Conservation (phyloP, 306 rosid species). For the Trichosanthes truncata region DNA sequence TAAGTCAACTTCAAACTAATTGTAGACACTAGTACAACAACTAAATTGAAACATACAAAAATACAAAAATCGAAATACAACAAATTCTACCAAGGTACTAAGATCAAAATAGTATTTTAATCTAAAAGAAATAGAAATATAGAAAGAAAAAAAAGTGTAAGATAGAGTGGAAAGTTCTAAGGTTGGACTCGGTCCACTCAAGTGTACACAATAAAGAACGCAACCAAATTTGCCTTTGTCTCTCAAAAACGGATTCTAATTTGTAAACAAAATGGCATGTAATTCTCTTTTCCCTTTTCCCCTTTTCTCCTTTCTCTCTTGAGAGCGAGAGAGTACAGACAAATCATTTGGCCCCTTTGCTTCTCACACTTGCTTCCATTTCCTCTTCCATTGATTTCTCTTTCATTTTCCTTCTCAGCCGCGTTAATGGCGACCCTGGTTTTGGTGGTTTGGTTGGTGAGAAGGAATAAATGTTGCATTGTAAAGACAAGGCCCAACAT, state of each 20-base stretch:
- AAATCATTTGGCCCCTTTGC: neutral
- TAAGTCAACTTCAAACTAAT: no score
- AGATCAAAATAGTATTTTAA: no score
- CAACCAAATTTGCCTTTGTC: neutral
- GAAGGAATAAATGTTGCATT: conserved; percentile 61
- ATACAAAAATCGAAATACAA: no score
- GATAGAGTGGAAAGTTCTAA: neutral
- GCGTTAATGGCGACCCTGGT: conserved; percentile 25
- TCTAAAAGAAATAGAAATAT: neutral
- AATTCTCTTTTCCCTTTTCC: neutral
- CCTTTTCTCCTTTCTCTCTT: neutral
- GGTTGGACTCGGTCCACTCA: neutral
- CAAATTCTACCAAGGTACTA: no score
- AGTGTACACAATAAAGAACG: neutral
- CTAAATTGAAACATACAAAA: no score
- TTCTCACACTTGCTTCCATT: neutral
- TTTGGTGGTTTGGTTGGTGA: conserved; percentile 45
- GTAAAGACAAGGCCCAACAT: conserved; percentile 38
- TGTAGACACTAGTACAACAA: no score
- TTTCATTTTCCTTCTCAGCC: neutral
- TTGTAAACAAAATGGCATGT: neutral
- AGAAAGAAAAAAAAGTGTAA: neutral
- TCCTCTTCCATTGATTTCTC: neutral
- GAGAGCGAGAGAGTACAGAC: neutral
- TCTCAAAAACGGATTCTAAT: neutral